These are phyloP conservation scores for Cyathus striatus DNA, from an alignment of 768 basidiomycete species.

Conservation along the genomic window DNA sequence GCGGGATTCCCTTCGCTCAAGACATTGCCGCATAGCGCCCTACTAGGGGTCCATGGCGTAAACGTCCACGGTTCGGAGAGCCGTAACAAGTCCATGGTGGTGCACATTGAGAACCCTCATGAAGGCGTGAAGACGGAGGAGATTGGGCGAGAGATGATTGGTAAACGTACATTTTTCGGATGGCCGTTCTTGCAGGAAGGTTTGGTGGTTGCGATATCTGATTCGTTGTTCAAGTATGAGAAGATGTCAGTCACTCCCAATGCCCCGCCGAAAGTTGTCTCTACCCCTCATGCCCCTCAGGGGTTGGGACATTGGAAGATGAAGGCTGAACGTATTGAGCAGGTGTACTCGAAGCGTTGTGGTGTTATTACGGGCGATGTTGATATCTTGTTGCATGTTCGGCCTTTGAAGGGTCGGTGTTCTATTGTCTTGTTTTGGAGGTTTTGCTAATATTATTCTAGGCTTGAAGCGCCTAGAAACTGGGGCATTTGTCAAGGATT, in stretches of 20 bases:
- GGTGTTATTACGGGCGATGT: conserved; percentile 83
- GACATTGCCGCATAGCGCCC: conserved; percentile 75
- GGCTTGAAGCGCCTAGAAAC: conserved; percentile 87
- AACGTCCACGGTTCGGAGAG: conserved; percentile 91
- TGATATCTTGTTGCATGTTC: conserved; percentile 81
- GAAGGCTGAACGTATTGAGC: conserved; percentile 79
- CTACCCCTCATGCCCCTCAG: conserved; percentile 68
- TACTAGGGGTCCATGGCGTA: conserved; percentile 81
- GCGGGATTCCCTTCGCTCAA: conserved; percentile 97
- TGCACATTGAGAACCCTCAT: conserved; percentile 75
- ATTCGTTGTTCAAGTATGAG: conserved; percentile 84
- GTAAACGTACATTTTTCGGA: conserved; percentile 69
- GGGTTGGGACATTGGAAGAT: conserved; percentile 72
- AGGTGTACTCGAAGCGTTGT: conserved; percentile 81
- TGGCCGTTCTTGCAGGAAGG: conserved; percentile 98
- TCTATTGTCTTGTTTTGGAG: too few relatives aligned
- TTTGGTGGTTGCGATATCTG: conserved; percentile 79
- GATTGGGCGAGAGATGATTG: conserved; percentile 71
- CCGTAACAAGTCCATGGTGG: conserved; percentile 89
- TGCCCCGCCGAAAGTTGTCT: conserved; percentile 49
- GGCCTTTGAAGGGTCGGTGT: conserved; percentile 77
- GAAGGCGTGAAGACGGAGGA: conserved; percentile 66
- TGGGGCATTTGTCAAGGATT: conserved; percentile 94
- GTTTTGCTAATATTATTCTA: too few relatives aligned
- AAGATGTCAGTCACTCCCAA: conserved; percentile 50